Evolutionary conservation across 2,329 filamentous ascomycete genomes (phyloP).

Genomic region (Chrysoporthe cubensis): DNA sequence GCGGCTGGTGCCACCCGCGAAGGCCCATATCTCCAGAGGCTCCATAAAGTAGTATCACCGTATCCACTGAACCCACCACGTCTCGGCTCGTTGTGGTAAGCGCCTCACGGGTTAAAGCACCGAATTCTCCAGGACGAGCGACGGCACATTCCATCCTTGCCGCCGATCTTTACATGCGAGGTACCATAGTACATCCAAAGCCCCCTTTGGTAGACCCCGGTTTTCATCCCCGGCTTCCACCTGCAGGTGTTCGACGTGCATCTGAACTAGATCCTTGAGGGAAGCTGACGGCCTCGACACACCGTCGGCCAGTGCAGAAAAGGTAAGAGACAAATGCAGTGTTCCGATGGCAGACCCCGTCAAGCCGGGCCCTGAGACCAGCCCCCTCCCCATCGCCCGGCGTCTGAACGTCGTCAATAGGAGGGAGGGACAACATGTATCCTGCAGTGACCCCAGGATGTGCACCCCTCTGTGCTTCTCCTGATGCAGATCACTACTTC

Average conservation of each 20-base stretch:
- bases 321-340: constrained; percentile 4
- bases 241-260: constrained; percentile 12
- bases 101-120: background rate
- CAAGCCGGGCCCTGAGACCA: constrained; percentile 1
- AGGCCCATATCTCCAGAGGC: constrained; percentile 2
- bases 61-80: background rate
- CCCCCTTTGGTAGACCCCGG: no score
- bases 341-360: constrained; percentile 1
- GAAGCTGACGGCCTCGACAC: constrained; percentile 11
- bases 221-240: background rate
- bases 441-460: background rate
- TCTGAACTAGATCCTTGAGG: constrained; percentile 16
- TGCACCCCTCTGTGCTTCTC: background rate
- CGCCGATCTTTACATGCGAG: constrained; percentile 14
- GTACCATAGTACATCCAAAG: background rate
- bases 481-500: constrained; percentile 1
- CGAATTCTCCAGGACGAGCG: background rate
- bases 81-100: background rate
- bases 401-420: background rate
- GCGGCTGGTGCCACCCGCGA: constrained; percentile 7
- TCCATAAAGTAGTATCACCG: background rate
- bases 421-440: background rate
- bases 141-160: constrained; percentile 3
- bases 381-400: background rate
- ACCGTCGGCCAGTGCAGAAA: constrained; percentile 2